Evolutionary conservation across 2,329 filamentous ascomycete genomes (phyloP), one percentile per base, ranked within the genome.

Genomic region (Nannizzia gypsea): DNA sequence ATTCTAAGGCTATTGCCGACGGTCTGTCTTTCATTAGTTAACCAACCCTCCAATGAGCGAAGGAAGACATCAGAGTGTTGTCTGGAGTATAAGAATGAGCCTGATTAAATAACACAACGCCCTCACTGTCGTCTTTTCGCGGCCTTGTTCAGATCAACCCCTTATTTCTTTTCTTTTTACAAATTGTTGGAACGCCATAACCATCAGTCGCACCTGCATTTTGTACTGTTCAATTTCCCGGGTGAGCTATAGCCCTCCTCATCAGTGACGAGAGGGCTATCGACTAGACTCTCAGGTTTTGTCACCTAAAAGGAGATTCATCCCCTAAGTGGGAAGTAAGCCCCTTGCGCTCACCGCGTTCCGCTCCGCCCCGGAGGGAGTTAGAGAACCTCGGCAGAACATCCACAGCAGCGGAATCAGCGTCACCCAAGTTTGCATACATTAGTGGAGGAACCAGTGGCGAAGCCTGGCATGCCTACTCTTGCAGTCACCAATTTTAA

Each of bases 401-500:
- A 46, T 46, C 20, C 20, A 24, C 42, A 20, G 20, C 17, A 3
- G 42, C 17, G 20, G 42, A 46, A 46, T 6, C 38, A 17, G 38
- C 13, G 3, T 15, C 38, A n/a, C 38, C 38, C 1, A 17, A 6
- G n/a, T 42, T 8, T 17, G 8, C 2, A 42, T 5, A 42, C n/a
- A 2, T 17, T 13, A 34, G 31, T 11, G 9, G 31, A 34, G 31
- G 31, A 34, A 4, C 38, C 17, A 4, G 42, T 20, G 20, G 42
- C 3, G 11, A 22, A 46, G 20, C 42, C 44, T 24, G 68, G 65
- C 55, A 83, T 87, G 83, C 83, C 83, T 62, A 83, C 78, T 48
- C 76, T 90, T 48, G 80, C 80, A 4, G 67, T 87, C 36, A 84
- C 81, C 64, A 87, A 90, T 71, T 95, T 95, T 79, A 95, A 95